phyloP scores from a whole-genome alignment of 345 rosid genomes.

The Hypericum perforatum region DNA sequence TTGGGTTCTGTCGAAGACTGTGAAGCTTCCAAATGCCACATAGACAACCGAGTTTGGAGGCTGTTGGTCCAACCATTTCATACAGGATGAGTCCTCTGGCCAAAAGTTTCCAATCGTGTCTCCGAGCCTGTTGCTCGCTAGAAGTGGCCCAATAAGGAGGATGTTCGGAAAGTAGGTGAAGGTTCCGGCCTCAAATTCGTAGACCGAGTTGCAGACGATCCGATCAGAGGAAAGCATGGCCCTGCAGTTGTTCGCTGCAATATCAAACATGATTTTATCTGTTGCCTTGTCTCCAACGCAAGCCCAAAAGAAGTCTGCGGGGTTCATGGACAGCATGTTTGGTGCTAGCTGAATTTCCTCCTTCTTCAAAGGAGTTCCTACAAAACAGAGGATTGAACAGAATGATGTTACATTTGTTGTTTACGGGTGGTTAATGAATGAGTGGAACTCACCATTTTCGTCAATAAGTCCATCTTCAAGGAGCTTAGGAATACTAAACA shows the following conservation, averaged over 20 bases:
- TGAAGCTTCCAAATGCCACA: too few species aligned
- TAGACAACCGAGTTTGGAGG: too few species aligned
- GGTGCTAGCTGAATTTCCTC: slow-evolving; percentile 9
- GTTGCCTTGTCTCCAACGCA: slow-evolving; percentile 1
- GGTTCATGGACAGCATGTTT: slow-evolving; percentile 9
- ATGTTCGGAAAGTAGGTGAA: slow-evolving; percentile 1
- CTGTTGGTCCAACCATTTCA: too few species aligned
- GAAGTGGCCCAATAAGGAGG: slow-evolving; percentile 12
- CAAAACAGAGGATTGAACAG: neutral
- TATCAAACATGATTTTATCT: slow-evolving; percentile 2
- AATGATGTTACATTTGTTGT: too few species aligned
- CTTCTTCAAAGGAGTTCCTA: slow-evolving; percentile 11
- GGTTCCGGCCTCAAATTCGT: slow-evolving; percentile 13
- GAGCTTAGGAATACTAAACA: too few species aligned
- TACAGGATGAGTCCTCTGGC: neutral
- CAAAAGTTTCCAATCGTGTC: slow-evolving; percentile 4
- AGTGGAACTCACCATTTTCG: too few species aligned
- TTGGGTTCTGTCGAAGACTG: too few species aligned
- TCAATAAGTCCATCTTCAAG: too few species aligned
- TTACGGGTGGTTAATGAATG: too few species aligned
- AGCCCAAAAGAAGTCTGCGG: slow-evolving; percentile 12
- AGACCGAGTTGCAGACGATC: slow-evolving; percentile 16
- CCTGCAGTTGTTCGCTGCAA: neutral
- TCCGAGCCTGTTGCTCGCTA: slow-evolving; percentile 4
- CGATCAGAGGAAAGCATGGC: slow-evolving; percentile 1